Evolutionary conservation across 1,284 basidiomycete species (phyloP).

Genomic region (Thecaphora thlaspeos): DNA sequence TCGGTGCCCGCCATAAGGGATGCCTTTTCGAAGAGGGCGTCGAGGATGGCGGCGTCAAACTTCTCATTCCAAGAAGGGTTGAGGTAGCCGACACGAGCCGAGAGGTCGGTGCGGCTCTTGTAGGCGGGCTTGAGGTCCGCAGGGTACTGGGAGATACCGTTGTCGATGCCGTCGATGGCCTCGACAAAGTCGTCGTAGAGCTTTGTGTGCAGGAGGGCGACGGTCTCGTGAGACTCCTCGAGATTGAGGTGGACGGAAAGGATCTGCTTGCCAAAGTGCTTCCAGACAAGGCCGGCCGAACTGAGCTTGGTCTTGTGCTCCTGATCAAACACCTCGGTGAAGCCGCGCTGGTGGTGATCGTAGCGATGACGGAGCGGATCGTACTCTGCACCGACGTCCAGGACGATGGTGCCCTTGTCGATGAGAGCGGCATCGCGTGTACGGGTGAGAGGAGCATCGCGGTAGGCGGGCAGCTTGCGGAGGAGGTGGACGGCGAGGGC

Average conservation of each 20-base stretch:
- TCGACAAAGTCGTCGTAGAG: constrained; percentile 90
- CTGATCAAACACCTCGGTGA: constrained; percentile 82
- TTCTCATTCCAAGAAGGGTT: constrained; percentile 56
- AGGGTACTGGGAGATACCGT: constrained; percentile 53
- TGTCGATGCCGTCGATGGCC: constrained; percentile 89
- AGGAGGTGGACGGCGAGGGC: constrained; percentile 90
- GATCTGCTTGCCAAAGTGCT: constrained; percentile 86
- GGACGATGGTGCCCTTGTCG: constrained; percentile 87
- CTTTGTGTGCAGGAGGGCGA: constrained; percentile 79
- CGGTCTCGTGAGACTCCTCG: constrained; percentile 65
- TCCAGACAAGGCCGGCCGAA: constrained; percentile 78
- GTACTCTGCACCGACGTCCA: constrained; percentile 94
- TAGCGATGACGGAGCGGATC: constrained; percentile 75
- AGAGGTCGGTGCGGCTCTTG: constrained; percentile 52
- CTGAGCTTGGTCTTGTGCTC: constrained; percentile 80
- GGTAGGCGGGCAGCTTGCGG: constrained; percentile 73
- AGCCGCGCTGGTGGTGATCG: constrained; percentile 96
- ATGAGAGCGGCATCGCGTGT: constrained; percentile 78
- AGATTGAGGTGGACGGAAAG: constrained; percentile 69
- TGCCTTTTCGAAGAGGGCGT: constrained; percentile 69
- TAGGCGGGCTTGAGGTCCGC: constrained; percentile 41
- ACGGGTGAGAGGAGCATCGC: constrained; percentile 59
- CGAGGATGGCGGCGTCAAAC: constrained; percentile 28
- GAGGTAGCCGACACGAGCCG: constrained; percentile 47
- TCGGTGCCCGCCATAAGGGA: constrained; percentile 81